Base-by-base conservation (phyloP, 2,329 filamentous ascomycete genomes). In the Claviceps quebecensis region DNA sequence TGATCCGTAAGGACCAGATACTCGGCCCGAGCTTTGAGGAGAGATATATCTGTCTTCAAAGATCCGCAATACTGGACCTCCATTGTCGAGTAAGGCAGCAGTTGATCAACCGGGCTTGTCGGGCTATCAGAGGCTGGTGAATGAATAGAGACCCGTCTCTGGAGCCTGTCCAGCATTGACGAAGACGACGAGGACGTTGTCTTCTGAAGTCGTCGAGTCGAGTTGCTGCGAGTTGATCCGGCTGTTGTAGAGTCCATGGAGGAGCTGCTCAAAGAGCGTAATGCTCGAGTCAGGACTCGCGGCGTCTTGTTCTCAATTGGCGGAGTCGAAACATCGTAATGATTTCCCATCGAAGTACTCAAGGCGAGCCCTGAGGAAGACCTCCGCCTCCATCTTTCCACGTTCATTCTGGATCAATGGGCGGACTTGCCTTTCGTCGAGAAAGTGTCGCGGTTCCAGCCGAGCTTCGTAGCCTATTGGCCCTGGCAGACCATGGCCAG, bases 1-100 rank as follows among this genome's bases (percentile, higher is more conserved):
- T 71, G 67, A 36, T 74, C 64, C 2, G 77, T 76, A 23, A 78
- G 62, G 29, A 78, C 75, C 11, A 80, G 59, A 54, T 76, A 77
- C 51, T 74, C 72, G 48, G 69, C 65, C 38, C 72, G 72, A 1
- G 70, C 64, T 53, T 75, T 77, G 54, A 75, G 64, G 2, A 76
- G 62, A 19, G 72, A 72, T 4, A 71, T 62, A 52, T 78, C 74
- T 1, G 70, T 63, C 58, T 77, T 76, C 38, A 80, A 64, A 16
- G 70, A 62, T 2, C 73, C 73, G 48, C 69, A 69, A 46, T 70
- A 70, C 41, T 74, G 55, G 17, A 75, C 57, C 39, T 68, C 67
- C 65, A 71, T 69, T 13, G 61, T 57, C 2, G 61, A 56, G 45
- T 68, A 66, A 3, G 65, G 60, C 16, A 60, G 58, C 34, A 61